phyloP scores from a whole-genome alignment of 2,329 filamentous ascomycete species.

The Neofusicoccum ribis region DNA sequence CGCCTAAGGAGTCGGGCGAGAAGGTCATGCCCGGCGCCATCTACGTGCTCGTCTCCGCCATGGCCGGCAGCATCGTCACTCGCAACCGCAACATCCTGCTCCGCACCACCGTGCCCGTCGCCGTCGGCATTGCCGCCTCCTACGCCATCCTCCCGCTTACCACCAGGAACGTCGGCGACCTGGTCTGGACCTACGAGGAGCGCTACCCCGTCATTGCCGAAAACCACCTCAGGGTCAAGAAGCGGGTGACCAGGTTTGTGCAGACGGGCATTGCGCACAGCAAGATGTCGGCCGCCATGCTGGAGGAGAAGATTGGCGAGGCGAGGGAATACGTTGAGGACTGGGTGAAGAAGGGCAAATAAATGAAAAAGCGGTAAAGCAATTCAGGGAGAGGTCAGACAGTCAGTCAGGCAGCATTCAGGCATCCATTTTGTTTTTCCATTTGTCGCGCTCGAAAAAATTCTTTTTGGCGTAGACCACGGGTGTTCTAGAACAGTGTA shows the following conservation, averaged over 20 bases:
- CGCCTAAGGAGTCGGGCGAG: conserved; percentile 81
- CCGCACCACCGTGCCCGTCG: conserved; percentile 72
- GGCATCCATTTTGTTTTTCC: conserved; percentile 4
- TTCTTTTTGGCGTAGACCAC: conserved; percentile 1
- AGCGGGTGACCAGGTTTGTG: conserved; percentile 68
- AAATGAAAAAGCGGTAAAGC: conserved; percentile 26
- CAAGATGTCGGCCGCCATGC: conserved; percentile 67
- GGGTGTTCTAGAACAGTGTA: conserved; percentile 18
- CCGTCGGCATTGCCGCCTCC: conserved; percentile 78
- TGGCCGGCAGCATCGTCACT: conserved; percentile 90
- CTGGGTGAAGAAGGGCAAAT: conserved; percentile 91
- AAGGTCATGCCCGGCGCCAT: conserved; percentile 84
- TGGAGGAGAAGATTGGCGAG: conserved; percentile 77
- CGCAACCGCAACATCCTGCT: conserved; percentile 85
- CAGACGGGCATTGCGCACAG: conserved; percentile 74
- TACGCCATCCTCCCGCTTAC: conserved; percentile 86
- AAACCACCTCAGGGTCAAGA: conserved; percentile 71
- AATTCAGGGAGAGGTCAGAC: neutral
- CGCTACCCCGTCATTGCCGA: conserved; percentile 80
- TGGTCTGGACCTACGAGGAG: conserved; percentile 93
- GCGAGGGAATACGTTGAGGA: conserved; percentile 77
- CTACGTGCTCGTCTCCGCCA: conserved; percentile 90
- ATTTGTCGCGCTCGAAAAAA: conserved; percentile 12
- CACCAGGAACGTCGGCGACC: conserved; percentile 81
- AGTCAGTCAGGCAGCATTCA: neutral